These are phyloP conservation scores for Coemansia sp. DNA, from an alignment of 192 early-diverging fungal genomes.

Conservation along the genomic window DNA sequence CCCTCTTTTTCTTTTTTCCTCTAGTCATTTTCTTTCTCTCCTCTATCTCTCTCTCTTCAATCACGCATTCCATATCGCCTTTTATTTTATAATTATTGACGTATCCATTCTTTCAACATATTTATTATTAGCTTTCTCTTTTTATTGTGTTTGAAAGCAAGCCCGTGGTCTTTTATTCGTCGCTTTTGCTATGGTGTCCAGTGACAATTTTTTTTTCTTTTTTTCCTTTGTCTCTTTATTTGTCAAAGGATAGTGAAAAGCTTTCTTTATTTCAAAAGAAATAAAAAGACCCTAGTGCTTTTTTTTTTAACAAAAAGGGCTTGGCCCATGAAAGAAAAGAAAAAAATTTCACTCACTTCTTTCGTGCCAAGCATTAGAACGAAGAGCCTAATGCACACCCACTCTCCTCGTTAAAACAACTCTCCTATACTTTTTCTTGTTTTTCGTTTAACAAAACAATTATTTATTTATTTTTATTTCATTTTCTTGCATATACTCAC, in stretches of 20 bases:
- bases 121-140: no score
- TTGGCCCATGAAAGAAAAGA: neutral
- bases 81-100: neutral
- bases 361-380: neutral
- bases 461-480: slow-evolving; percentile 8
- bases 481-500: slow-evolving; percentile 1
- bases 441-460: neutral
- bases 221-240: slow-evolving; percentile 10
- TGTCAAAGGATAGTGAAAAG: neutral
- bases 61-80: neutral
- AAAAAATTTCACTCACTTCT: neutral
- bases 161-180: neutral
- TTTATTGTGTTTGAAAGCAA: neutral
- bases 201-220: neutral
- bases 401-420: neutral
- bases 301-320: neutral
- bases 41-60: neutral
- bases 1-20: neutral
- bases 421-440: neutral
- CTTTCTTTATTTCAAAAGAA: neutral
- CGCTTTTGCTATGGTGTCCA: slow-evolving; percentile 1
- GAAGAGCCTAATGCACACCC: neutral
- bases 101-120: neutral
- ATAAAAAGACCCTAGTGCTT: neutral
- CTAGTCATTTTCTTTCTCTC: neutral